phyloP scores from a whole-genome alignment of 2,329 filamentous ascomycete genomes.

The Ophiostoma himal-ulmi region DNA sequence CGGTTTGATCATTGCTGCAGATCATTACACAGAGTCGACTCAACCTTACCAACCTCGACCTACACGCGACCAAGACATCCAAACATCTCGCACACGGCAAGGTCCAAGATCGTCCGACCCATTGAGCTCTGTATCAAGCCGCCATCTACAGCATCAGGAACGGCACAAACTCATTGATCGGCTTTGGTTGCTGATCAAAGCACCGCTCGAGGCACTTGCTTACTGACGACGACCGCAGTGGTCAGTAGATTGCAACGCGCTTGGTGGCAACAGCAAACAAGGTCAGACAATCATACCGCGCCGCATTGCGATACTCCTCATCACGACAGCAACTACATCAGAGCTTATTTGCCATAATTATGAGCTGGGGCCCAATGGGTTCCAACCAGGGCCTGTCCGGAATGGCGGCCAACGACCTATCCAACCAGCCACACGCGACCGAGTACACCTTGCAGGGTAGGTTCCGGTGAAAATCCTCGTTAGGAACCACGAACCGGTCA shows the following conservation, averaged over 20 bases:
- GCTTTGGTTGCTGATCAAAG: not conserved
- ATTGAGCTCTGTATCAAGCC: not conserved
- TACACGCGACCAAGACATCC: not conserved
- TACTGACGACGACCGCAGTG: too few species aligned
- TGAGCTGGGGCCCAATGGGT: conserved; percentile 36
- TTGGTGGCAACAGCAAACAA: not conserved
- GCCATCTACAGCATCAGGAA: not conserved
- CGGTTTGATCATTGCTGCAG: not conserved
- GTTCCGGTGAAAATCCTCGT: not conserved
- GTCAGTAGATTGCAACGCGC: not conserved
- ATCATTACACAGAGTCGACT: not conserved
- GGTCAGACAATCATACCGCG: not conserved
- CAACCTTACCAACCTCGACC: not conserved
- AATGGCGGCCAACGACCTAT: conserved; percentile 41
- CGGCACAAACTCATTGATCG: not conserved
- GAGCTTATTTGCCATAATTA: not conserved
- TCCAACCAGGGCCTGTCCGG: conserved; percentile 36
- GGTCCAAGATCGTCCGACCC: not conserved
- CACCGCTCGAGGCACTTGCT: too few species aligned
- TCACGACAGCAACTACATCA: not conserved
- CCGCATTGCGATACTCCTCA: not conserved
- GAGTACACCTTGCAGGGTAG: conserved; percentile 56
- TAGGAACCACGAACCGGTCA: not conserved
- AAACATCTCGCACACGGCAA: not conserved
- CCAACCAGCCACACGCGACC: conserved; percentile 52